These are phyloP conservation scores for Shiraia sp. DNA, from an alignment of 2,329 filamentous ascomycete species.

Conservation along the genomic window DNA sequence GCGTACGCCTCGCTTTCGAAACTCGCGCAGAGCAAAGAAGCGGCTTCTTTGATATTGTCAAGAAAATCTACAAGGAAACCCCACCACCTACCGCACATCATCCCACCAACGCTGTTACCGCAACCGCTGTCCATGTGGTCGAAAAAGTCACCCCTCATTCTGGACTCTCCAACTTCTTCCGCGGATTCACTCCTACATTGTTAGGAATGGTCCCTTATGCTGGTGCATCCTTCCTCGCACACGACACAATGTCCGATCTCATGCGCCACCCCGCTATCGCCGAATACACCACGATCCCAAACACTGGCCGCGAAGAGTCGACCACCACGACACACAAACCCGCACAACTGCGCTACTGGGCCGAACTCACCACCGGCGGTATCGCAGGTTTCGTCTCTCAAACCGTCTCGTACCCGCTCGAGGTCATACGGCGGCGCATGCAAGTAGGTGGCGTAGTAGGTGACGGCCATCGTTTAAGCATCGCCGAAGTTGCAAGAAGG, in stretches of 20 bases:
- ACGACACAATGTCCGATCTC: conserved; percentile 86
- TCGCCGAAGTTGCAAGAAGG: conserved; percentile 75
- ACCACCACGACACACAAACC: conserved; percentile 58
- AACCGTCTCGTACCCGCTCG: conserved; percentile 89
- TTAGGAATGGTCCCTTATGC: conserved; percentile 97
- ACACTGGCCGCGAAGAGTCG: conserved; percentile 49
- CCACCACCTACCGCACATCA: conserved; percentile 38
- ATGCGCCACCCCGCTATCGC: conserved; percentile 72
- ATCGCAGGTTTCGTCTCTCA: conserved; percentile 87
- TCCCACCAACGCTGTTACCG: conserved; percentile 46
- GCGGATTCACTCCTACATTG: conserved; percentile 87
- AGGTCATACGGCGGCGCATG: conserved; percentile 91
- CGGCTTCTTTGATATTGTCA: conserved; percentile 75
- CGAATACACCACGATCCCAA: conserved; percentile 73
- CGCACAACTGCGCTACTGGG: conserved; percentile 78
- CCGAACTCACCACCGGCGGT: conserved; percentile 82
- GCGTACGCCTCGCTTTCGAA: conserved; percentile 92
- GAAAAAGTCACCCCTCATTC: conserved; percentile 62
- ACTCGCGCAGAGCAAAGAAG: conserved; percentile 75
- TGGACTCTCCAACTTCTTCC: conserved; percentile 89
- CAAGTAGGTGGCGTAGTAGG: conserved; percentile 94
- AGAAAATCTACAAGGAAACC: conserved; percentile 83
- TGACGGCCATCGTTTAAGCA: conserved; percentile 77
- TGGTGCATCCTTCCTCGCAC: conserved; percentile 91
- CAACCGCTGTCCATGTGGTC: conserved; percentile 49